phyloP scores from a whole-genome alignment of 768 basidiomycete species.

The Suillus occidentalis region DNA sequence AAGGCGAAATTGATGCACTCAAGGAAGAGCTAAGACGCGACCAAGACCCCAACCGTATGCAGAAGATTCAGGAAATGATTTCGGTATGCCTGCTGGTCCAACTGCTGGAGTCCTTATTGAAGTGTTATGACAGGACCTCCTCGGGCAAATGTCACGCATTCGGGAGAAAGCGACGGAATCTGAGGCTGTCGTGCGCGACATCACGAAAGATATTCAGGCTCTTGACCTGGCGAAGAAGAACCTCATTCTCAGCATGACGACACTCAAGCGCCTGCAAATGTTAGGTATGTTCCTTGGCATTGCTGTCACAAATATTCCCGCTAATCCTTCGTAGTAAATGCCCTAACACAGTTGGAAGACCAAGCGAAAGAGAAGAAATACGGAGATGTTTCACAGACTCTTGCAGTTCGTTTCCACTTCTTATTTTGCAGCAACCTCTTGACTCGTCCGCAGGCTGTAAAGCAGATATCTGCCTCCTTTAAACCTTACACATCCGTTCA shows the following conservation, averaged over 20 bases:
- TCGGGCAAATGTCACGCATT: conserved; percentile 94
- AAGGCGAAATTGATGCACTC: conserved; percentile 69
- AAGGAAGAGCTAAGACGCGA: conserved; percentile 66
- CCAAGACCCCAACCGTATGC: conserved; percentile 89
- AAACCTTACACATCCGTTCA: conserved; percentile 76
- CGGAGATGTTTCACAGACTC: conserved; percentile 76
- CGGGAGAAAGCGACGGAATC: conserved; percentile 96
- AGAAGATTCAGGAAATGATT: conserved; percentile 93
- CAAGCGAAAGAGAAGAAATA: conserved; percentile 79
- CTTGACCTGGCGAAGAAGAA: conserved; percentile 94
- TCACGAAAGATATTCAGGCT: conserved; percentile 95
- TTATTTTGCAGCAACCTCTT: not conserved
- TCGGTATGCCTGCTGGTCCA: conserved; percentile 52
- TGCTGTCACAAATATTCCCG: not conserved
- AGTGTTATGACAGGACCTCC: conserved; percentile 63
- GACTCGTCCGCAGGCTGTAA: conserved; percentile 64
- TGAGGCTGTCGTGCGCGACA: conserved; percentile 91
- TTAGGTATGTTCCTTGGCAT: conserved; percentile 57
- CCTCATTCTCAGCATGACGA: conserved; percentile 85
- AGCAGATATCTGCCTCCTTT: conserved; percentile 80
- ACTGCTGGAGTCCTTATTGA: conserved; percentile 10
- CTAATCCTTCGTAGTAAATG: conserved; percentile 58
- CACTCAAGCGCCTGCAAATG: conserved; percentile 89
- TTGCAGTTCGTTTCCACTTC: conserved; percentile 51
- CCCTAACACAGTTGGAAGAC: conserved; percentile 77